Percentiles rank a stretch among this genome's conserved stretches.
phyloP scores from a whole-genome alignment of 1,284 basidiomycete genomes.

The Trichosporon coremiiforme region DNA sequence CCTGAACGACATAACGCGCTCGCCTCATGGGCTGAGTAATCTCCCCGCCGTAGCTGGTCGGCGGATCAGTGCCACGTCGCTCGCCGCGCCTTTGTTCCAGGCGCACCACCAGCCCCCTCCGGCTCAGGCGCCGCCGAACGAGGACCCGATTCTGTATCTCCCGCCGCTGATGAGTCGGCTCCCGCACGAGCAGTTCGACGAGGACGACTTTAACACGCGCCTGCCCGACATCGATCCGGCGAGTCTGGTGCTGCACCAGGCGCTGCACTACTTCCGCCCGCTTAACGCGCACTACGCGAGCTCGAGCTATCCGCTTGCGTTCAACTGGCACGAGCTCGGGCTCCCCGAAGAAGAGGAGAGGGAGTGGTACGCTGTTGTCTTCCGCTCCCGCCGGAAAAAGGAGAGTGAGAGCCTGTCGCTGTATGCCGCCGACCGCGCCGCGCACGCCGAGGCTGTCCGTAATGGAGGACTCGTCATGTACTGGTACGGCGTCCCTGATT shows the following conservation, averaged over 20 bases:
- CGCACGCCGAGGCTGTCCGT: slow-evolving; percentile 84
- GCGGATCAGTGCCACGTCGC: slow-evolving; percentile 25
- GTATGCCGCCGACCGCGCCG: slow-evolving; percentile 78
- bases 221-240: slow-evolving; percentile 79
- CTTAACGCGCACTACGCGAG: slow-evolving; percentile 66
- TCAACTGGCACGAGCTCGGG: slow-evolving; percentile 78
- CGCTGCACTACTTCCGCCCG: slow-evolving; percentile 74
- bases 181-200: slow-evolving; percentile 32
- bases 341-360: slow-evolving; percentile 53
- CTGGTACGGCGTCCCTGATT: slow-evolving; percentile 85
- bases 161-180: slow-evolving; percentile 77
- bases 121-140: slow-evolving; percentile 59
- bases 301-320: slow-evolving; percentile 72
- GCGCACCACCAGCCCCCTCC: slow-evolving; percentile 63
- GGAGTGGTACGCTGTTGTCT: slow-evolving; percentile 88
- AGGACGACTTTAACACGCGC: slow-evolving; percentile 67
- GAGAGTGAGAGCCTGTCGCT: slow-evolving; percentile 59
- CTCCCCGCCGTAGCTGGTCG: slow-evolving; percentile 29
- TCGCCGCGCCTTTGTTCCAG: slow-evolving; percentile 32
- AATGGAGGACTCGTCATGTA: slow-evolving; percentile 77
- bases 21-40: slow-evolving; percentile 20
- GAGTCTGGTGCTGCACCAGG: slow-evolving; percentile 79
- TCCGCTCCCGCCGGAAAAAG: slow-evolving; percentile 74
- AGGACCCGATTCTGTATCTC: slow-evolving; percentile 68
- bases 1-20: slow-evolving; percentile 27